Evolutionary conservation across 2,329 filamentous ascomycete genomes (phyloP).

Genomic region (Beauveria sp.): DNA sequence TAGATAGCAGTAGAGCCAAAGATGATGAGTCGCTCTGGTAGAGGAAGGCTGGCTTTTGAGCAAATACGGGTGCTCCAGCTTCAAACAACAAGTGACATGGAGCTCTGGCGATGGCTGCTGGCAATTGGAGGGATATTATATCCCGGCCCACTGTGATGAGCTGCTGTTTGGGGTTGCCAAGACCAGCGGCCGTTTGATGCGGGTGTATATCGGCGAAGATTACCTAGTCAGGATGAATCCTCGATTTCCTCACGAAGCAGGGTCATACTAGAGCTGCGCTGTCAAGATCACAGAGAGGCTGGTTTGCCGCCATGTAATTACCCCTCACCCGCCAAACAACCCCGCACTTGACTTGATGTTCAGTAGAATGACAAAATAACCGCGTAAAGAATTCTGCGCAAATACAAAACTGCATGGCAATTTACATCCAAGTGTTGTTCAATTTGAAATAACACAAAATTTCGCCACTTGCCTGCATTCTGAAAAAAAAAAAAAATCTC

Average conservation of each 20-base stretch:
- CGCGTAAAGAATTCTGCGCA: not conserved
- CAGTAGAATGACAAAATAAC: not conserved
- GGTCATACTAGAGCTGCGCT: too few relatives aligned
- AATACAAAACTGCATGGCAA: not conserved
- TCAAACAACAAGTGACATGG: not conserved
- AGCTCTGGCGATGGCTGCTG: not conserved
- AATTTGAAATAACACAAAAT: not conserved
- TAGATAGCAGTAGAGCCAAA: not conserved
- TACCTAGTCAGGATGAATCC: not conserved
- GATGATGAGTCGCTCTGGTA: not conserved
- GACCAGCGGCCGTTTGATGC: not conserved
- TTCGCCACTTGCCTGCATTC: not conserved
- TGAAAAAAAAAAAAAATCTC: too few relatives aligned
- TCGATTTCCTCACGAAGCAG: too few relatives aligned
- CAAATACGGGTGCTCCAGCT: not conserved
- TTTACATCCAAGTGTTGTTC: too few relatives aligned
- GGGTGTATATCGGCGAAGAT: not conserved
- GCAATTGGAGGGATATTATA: constrained; percentile 10
- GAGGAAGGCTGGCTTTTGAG: not conserved
- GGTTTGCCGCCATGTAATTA: not conserved
- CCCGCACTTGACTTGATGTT: not conserved
- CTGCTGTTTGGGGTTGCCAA: not conserved
- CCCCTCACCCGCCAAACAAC: constrained; percentile 7
- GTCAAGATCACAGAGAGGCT: too few relatives aligned
- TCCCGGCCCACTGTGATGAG: not conserved